Base-by-base conservation (phyloP, 352 stramenopile species). In the Pythium oligandrum region DNA sequence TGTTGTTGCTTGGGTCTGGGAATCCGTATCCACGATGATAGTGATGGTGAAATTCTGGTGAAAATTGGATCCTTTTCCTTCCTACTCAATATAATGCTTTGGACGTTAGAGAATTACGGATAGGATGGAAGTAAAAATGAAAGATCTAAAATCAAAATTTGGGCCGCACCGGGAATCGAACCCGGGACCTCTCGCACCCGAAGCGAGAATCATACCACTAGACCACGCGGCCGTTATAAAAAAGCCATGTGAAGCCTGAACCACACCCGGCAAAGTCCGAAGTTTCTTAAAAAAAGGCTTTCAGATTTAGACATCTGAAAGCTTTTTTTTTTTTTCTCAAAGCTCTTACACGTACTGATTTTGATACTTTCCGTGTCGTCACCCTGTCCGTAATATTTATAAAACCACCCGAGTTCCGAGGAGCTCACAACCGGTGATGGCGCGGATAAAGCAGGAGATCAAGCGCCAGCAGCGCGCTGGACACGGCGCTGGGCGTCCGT, bases 381-480 rank as follows among this genome's bases (percentile, higher is more conserved):
- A 7, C 11, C 31, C 42, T 32, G n/a, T 26, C 7, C 38, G 38
- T 43, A 8, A 12, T 12, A 43, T 12, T 43, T 12, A 8, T 12
- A 12, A 43, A 43, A 43, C 12, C 38, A 43, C 8, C 8, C 38
- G 12, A 12, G 12, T 43, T 43, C 1, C 38, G 38, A 12, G 8
- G 38, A 43, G 38, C 12, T 26, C 17, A 26, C 17, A 26, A 26
- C 17, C 1, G 38, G 12, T 12, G 8, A 62, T 62, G 55, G 55
- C 55, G 26, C 55, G 55, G 3, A 40, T 62, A 26, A 62, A 62
- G 38, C 37, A 36, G 2, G 48, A 62, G 32, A 35, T 62, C 6
- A 49, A 42, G 38, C 38, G 32, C 8, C 42, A 56, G 31, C 47
- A 61, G 5, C 35, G 35, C 37, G 31, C 17, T 26, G 17, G 17